Evolutionary conservation across 768 basidiomycete species (phyloP).

Genomic region (Rhodotorula diobovata): DNA sequence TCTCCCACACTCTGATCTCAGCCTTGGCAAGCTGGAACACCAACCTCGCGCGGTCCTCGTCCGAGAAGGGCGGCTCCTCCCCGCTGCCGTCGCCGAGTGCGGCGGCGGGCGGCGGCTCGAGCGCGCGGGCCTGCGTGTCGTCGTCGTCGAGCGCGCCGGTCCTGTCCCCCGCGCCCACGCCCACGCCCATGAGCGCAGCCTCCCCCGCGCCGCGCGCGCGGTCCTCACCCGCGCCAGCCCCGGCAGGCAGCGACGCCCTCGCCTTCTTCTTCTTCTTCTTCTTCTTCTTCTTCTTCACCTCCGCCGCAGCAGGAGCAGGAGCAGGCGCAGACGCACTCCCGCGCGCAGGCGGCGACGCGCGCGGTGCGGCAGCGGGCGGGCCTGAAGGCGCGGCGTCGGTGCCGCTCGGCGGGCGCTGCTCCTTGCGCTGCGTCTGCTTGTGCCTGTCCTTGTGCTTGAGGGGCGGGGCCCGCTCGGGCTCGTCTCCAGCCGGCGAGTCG

Average conservation of each 20-base stretch:
- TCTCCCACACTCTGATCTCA: no score
- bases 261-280: no score
- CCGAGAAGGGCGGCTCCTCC: not conserved
- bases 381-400: not conserved
- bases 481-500: fast-evolving
- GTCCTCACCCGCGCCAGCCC: no score
- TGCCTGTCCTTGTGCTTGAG: not conserved
- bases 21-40: not conserved
- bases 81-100: not conserved
- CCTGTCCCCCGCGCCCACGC: no score
- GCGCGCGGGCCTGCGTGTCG: not conserved
- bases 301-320: not conserved
- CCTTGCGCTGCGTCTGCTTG: no score
- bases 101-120: not conserved
- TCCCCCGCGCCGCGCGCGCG: no score
- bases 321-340: no score
- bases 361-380: not conserved
- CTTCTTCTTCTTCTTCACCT: no score
- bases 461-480: not conserved
- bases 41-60: not conserved
- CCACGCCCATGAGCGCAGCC: not conserved
- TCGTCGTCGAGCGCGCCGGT: no score
- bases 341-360: not conserved
- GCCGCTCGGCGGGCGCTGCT: not conserved
- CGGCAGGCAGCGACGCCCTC: no score